These are phyloP conservation scores for Vitis labrusca DNA, from an alignment of 164 flowering plant genomes.

Conservation along the genomic window DNA sequence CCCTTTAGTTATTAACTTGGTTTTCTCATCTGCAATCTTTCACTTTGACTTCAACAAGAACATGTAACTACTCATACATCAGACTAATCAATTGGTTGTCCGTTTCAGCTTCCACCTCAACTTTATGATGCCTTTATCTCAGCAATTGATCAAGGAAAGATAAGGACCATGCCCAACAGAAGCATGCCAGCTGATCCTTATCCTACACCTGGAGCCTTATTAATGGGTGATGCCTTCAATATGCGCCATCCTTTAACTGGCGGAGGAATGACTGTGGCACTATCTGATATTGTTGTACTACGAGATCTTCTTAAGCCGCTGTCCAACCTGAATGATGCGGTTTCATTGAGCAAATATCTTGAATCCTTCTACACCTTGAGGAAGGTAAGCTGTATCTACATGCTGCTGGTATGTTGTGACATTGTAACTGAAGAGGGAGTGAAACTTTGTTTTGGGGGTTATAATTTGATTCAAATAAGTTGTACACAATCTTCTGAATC, in stretches of 20 bases:
- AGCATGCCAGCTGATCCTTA: constrained; percentile 56
- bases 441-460: too few species aligned
- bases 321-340: constrained; percentile 36
- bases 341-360: constrained; percentile 34
- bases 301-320: constrained; percentile 47
- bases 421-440: too few species aligned
- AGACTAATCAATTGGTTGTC: neutral
- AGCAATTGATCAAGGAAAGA: constrained; percentile 48
- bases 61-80: neutral
- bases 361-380: constrained; percentile 58
- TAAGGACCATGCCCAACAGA: constrained; percentile 52
- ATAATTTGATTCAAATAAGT: too few species aligned
- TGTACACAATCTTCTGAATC: too few species aligned
- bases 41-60: neutral
- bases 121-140: constrained; percentile 38
- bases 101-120: constrained; percentile 39
- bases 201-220: constrained; percentile 53
- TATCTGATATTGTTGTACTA: constrained; percentile 49
- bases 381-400: constrained; percentile 28
- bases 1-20: neutral
- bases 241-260: constrained; percentile 61
- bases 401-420: neutral
- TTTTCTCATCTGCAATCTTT: neutral
- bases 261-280: constrained; percentile 62
- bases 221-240: constrained; percentile 61